A percentile compares a stretch with the other conserved stretches of the same genome.
Evolutionary conservation across 345 rosid species (phyloP).

Genomic region (Gossypioides kirkii): DNA sequence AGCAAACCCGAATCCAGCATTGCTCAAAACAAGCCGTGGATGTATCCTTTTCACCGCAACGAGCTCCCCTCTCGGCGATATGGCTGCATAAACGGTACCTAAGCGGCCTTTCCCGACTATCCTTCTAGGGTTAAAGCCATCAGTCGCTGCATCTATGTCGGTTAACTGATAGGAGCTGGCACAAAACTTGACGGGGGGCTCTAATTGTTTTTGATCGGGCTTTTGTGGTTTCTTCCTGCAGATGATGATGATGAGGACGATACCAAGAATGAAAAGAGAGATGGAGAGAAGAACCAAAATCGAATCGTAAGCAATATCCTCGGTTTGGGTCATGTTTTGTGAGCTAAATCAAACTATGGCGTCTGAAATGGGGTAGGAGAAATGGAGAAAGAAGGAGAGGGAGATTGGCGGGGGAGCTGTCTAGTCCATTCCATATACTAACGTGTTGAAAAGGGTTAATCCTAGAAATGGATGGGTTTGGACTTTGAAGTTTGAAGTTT

Average conservation of each 20-base stretch:
- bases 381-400: not conserved
- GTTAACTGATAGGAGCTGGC: constrained; percentile 41
- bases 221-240: constrained; percentile 55
- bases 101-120: constrained; percentile 59
- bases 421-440: not conserved
- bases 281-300: constrained; percentile 45
- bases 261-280: constrained; percentile 34
- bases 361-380: not conserved
- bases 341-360: not conserved
- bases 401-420: not conserved
- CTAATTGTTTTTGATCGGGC: constrained; percentile 38
- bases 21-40: constrained; percentile 56
- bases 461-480: constrained; percentile 1
- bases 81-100: constrained; percentile 65
- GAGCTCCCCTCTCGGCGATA: constrained; percentile 31
- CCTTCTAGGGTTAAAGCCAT: constrained; percentile 50
- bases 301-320: constrained; percentile 43
- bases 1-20: constrained; percentile 64
- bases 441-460: not conserved
- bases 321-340: constrained; percentile 29
- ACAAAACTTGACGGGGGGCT: constrained; percentile 25
- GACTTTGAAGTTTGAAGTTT: constrained; percentile 2
- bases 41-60: constrained; percentile 76
- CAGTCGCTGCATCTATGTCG: constrained; percentile 72
- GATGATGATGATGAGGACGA: constrained; percentile 34